phyloP scores from a whole-genome alignment of 495 filamentous ascomycete species.

The Aspergillus conjunctus region DNA sequence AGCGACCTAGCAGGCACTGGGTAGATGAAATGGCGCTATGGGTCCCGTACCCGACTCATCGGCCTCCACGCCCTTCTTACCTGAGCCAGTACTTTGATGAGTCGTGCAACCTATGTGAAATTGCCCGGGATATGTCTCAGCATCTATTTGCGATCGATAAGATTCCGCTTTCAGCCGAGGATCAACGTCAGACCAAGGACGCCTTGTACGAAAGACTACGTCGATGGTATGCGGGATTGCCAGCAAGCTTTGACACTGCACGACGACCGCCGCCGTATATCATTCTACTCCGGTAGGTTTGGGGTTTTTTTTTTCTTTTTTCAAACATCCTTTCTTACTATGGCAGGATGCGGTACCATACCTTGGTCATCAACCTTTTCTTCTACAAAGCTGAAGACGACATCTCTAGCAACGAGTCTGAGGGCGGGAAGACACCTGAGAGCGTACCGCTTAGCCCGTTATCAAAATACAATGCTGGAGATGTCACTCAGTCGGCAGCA shows the following conservation, averaged over 20 bases:
- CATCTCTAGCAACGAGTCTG: conserved; percentile 20
- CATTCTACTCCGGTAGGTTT: conserved; percentile 39
- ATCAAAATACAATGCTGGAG: conserved; percentile 29
- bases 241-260: conserved; percentile 30
- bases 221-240: conserved; percentile 39
- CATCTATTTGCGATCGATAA: conserved; percentile 35
- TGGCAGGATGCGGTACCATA: conserved; percentile 44
- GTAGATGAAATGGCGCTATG: conserved; percentile 31
- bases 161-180: conserved; percentile 1
- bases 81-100: conserved; percentile 44
- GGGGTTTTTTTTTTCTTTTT: background rate
- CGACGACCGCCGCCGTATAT: conserved; percentile 40
- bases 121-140: conserved; percentile 46
- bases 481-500: conserved; percentile 33
- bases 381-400: conserved; percentile 32
- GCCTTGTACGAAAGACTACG: conserved; percentile 36
- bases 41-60: conserved; percentile 45
- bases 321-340: background rate
- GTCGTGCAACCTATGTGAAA: conserved; percentile 43
- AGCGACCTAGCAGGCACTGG: conserved; percentile 24
- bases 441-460: conserved; percentile 34
- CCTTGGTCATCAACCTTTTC: conserved; percentile 44
- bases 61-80: conserved; percentile 34
- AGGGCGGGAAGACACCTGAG: conserved; percentile 37
- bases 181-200: conserved; percentile 34